phyloP scores from a whole-genome alignment of 208 protist species.

The Endotrypanum monterogeii region DNA sequence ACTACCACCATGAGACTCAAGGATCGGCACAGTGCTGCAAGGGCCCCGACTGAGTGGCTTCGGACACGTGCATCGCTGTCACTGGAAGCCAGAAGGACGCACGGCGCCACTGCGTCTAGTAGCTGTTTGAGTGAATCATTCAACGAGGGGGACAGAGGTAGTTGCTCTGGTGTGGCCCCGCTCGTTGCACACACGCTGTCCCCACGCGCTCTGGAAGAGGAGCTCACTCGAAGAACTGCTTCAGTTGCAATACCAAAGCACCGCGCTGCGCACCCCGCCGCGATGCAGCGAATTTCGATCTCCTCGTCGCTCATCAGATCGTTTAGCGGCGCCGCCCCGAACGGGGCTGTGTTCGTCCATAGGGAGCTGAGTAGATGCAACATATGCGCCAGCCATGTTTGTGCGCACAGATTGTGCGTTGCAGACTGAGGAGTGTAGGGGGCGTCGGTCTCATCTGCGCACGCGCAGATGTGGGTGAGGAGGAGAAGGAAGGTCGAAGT shows the following conservation, averaged over 20 bases:
- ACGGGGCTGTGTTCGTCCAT: constrained; percentile 23
- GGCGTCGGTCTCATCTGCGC: background rate
- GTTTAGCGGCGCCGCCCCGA: constrained; percentile 29
- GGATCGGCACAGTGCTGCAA: constrained; percentile 54
- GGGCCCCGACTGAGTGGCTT: constrained; percentile 46
- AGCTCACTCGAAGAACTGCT: constrained; percentile 30
- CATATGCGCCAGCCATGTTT: constrained; percentile 20
- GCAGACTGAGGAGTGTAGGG: background rate
- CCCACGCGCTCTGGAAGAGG: constrained; percentile 11
- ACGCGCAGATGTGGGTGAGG: constrained; percentile 29
- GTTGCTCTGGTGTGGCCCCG: background rate
- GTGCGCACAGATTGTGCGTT: constrained; percentile 4
- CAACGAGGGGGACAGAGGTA: constrained; percentile 9
- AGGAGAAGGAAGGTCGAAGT: constrained; percentile 42
- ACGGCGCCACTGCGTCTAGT: constrained; percentile 39
- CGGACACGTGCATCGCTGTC: constrained; percentile 60
- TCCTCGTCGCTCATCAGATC: constrained; percentile 55
- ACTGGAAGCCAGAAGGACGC: constrained; percentile 33
- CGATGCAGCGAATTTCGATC: constrained; percentile 60
- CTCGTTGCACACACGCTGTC: background rate
- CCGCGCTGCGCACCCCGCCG: constrained; percentile 35
- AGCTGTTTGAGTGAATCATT: constrained; percentile 23
- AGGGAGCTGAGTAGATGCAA: constrained; percentile 35
- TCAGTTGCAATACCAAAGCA: constrained; percentile 39
- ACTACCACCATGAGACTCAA: constrained; percentile 47